Evolutionary conservation across 2,329 filamentous ascomycete species (phyloP).

Genomic region (Dactylonectria estremocensis): DNA sequence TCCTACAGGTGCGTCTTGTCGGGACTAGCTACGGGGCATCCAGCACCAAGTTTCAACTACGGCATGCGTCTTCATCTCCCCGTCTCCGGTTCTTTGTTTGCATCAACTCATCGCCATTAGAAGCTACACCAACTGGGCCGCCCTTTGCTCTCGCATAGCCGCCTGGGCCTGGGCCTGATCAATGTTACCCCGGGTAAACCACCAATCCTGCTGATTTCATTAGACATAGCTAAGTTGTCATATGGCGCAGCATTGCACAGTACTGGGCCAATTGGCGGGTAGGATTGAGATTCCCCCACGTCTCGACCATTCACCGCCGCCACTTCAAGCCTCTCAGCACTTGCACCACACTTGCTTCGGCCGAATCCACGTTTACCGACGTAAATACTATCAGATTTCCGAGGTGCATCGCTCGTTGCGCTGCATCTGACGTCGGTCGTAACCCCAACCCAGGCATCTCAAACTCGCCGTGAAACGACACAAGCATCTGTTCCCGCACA

Average conservation of each 20-base stretch:
- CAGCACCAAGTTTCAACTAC: neutral
- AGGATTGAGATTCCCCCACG: constrained; percentile 25
- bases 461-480: neutral
- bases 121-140: constrained; percentile 5
- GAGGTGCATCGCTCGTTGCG: constrained; percentile 1
- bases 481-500: neutral
- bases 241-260: neutral
- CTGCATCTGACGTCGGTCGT: neutral
- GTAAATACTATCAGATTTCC: constrained; percentile 27
- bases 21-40: neutral
- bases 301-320: constrained; percentile 19
- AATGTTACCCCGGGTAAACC: constrained; percentile 6
- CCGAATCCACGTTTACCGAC: constrained; percentile 18
- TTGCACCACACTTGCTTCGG: constrained; percentile 7
- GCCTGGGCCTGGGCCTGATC: neutral
- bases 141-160: neutral
- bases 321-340: constrained; percentile 23
- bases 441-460: neutral
- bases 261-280: neutral
- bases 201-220: constrained; percentile 4
- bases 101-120: neutral
- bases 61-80: neutral
- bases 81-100: neutral
- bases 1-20: neutral
- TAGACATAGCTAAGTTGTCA: too few relatives aligned